These are phyloP conservation scores for Paecilomyces formosus DNA, from an alignment of 2,329 filamentous ascomycete genomes.

Conservation along the genomic window DNA sequence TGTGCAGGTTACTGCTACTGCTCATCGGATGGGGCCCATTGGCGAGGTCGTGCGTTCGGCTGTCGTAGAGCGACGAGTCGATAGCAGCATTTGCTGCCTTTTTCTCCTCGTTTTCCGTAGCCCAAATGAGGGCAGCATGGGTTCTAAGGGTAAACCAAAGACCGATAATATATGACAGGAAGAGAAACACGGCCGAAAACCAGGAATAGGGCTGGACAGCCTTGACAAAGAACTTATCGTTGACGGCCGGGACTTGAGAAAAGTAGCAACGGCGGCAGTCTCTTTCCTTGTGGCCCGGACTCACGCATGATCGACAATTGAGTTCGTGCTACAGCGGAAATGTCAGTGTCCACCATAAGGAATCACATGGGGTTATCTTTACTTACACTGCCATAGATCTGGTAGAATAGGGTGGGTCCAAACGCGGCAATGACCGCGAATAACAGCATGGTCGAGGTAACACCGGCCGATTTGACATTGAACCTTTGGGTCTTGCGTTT, in stretches of 20 bases:
- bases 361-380: conserved; percentile 8
- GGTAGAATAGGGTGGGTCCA: conserved; percentile 92
- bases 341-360: conserved; percentile 24
- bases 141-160: conserved; percentile 93
- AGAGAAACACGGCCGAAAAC: conserved; percentile 74
- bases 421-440: conserved; percentile 96
- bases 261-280: conserved; percentile 95
- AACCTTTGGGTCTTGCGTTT: conserved; percentile 98
- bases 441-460: conserved; percentile 94
- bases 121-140: conserved; percentile 96
- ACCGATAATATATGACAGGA: conserved; percentile 88
- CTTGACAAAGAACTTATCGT: conserved; percentile 82
- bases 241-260: conserved; percentile 72
- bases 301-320: conserved; percentile 63
- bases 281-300: conserved; percentile 39
- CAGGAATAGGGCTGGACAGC: conserved; percentile 93
- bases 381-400: conserved; percentile 85
- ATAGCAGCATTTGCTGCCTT: conserved; percentile 37
- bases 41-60: conserved; percentile 22
- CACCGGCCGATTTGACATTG: conserved; percentile 91
- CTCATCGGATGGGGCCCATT: conserved; percentile 21
- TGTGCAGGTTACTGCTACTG: conserved; percentile 36
- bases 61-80: conserved; percentile 27
- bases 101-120: conserved; percentile 72
- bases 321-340: conserved; percentile 64